phyloP scores from a whole-genome alignment of 2,329 filamentous ascomycete genomes.

The Colletotrichum gloeosporioides region DNA sequence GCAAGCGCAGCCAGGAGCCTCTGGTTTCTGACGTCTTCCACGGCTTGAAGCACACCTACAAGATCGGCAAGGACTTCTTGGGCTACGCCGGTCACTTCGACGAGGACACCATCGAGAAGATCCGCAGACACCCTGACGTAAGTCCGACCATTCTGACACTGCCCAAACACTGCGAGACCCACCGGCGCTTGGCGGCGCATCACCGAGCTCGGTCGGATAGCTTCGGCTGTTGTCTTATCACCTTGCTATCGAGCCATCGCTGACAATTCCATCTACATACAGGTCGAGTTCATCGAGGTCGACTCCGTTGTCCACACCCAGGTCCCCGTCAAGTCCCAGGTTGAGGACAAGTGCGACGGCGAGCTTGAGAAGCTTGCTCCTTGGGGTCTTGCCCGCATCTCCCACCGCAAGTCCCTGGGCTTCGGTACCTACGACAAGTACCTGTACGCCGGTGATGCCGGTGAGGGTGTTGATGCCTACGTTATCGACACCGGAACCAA shows the following conservation, averaged over 20 bases:
- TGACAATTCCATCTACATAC: conserved; percentile 44
- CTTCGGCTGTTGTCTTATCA: not conserved
- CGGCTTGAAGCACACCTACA: conserved; percentile 95
- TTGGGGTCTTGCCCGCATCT: conserved; percentile 99
- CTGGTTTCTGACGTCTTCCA: conserved; percentile 73
- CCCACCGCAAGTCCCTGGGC: conserved; percentile 84
- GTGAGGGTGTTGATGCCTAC: conserved; percentile 98
- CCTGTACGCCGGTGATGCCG: conserved; percentile 85
- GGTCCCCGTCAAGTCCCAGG: conserved; percentile 43
- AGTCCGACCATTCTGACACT: conserved; percentile 51
- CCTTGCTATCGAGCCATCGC: not conserved
- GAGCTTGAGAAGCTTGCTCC: conserved; percentile 89
- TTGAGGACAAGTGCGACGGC: conserved; percentile 51
- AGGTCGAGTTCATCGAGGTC: conserved; percentile 97
- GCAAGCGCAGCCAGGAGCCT: conserved; percentile 82
- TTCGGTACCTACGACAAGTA: conserved; percentile 99
- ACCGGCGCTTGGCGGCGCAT: not conserved
- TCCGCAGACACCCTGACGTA: conserved; percentile 96
- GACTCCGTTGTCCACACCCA: conserved; percentile 92
- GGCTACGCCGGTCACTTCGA: conserved; percentile 98
- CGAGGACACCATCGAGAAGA: conserved; percentile 88
- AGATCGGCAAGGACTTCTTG: conserved; percentile 79
- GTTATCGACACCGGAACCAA: conserved; percentile 99
- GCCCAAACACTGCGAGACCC: not conserved
- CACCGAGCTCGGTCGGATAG: not conserved